Base-by-base conservation (phyloP, 129 eudicot species). In the Solidago caesia region DNA sequence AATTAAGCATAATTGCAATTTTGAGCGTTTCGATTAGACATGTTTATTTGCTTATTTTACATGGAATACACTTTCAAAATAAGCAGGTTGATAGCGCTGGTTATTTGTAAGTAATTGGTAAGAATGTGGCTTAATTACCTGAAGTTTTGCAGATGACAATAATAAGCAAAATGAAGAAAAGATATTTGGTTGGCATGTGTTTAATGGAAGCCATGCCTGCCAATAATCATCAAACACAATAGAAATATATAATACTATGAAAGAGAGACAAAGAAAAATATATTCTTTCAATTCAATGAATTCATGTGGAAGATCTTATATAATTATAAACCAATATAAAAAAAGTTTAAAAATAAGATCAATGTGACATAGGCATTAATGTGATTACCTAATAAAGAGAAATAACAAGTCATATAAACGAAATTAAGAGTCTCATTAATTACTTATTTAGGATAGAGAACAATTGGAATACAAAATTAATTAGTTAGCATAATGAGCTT, bases 111-210 rank as follows among this genome's bases (percentile, higher is more conserved):
- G 60, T 55, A 55, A 6, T 5, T 14, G 1, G 27, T 52, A 4
- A 55, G 26, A 55, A 14, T 2, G 60, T 55, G 3, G 15, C 60
- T 65, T 64, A 26, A 21, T 21, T 21, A 21, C 72, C 64, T 15
- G 76, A 64, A 49, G 70, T 44, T 42, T 56, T 70, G 62, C 6
- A 10, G 64, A 70, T 70, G 76, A 77, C 49, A 13, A 70, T 64
- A 13, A 77, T 39, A 8, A 72, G 71, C 33, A 77, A 16, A 57
- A 70, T 21, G 21, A 21, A 62, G 81, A 77, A 15, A 56, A 62
- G 63, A 51, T 60, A 47, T 61, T 48, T 62, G 61, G 60, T 1
- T 46, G 57, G 52, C 76, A 77, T 77, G 21, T 21, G 21, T 21
- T 21, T 21, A 21, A 21, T 21, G 21, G 21, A 21, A 21, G 21